Evolutionary conservation across 78 protist genomes (phyloP), one percentile per base, ranked within the genome.

Genomic region (Polysphondylium violaceum): DNA sequence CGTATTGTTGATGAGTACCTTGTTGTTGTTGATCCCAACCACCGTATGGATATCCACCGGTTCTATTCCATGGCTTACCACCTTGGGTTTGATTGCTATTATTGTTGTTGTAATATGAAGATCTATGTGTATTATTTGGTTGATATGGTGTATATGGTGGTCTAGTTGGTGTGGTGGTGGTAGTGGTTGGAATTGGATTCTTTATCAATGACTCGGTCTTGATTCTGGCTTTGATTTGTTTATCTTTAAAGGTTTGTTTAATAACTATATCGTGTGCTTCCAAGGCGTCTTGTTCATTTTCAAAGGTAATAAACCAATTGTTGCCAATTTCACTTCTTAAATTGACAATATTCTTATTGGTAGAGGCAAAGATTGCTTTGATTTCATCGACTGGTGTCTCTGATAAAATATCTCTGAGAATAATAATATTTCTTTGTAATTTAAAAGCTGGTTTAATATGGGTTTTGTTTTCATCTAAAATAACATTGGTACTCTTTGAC

Each of bases 251-350:
- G 16, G 75, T 64, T 21, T 25, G 35, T n/a, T 53, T 23, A 38
- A 59, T 77, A 59, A 67, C 29, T 55, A 43, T 55, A 3, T 88
- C 94, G 86, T 78, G 74, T 56, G 77, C 79, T 53, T 29, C 53
- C 25, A 59, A 50, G 19, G 94, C 94, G 59, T 73, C 74, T 41
- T 81, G 88, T 36, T 83, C 92, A 23, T 29, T 74, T 29, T 74
- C 87, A 29, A 92, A 85, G 33, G 68, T 67, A 41, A 92, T 78
- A 50, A 74, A 92, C 95, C 95, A 92, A 55, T 55, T 72, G 65
- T 74, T 73, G 11, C 67, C 79, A n/a, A 74, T 61, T 19, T 92
- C 95, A 3, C 68, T 41, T 27, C 29, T 56, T 1, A 92, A 27
- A 38, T n/a, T 19, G 27, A 38, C 5, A 2, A 74, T 56, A 31